Conservation (phyloP, 2,329 filamentous ascomycete species). For the Claviceps africana region DNA sequence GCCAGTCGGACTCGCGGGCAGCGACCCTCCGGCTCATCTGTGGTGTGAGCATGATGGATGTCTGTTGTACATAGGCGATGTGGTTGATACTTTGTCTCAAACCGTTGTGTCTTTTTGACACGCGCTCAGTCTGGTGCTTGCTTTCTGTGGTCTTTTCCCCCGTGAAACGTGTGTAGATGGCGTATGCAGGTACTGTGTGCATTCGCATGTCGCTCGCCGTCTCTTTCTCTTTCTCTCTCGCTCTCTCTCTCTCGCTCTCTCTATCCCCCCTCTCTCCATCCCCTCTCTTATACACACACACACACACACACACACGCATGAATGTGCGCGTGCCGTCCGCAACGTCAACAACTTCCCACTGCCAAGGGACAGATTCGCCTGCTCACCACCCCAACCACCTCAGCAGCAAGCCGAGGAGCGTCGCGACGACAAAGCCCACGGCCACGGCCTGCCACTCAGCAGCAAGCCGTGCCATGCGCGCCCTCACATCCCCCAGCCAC, state of each 20-base stretch:
- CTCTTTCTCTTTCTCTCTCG: too few relatives aligned
- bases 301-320: too few relatives aligned
- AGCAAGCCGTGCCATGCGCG: constrained; percentile 13
- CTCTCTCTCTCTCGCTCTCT: too few relatives aligned
- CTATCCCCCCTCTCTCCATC: too few relatives aligned
- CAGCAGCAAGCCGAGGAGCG: neutral
- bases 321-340: too few relatives aligned
- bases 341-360: too few relatives aligned
- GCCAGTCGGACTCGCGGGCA: neutral
- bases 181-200: neutral
- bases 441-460: constrained; percentile 19
- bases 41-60: neutral
- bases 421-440: constrained; percentile 8
- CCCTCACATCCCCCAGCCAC: constrained; percentile 25
- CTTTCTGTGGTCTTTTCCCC: neutral
- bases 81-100: neutral
- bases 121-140: neutral
- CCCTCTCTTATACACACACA: too few relatives aligned
- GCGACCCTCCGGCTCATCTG: too few relatives aligned
- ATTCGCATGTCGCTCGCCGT: too few relatives aligned
- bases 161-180: neutral
- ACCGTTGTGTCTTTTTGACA: neutral
- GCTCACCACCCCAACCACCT: neutral
- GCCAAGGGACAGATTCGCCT: too few relatives aligned
- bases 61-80: neutral